phyloP scores from a whole-genome alignment of 306 rosid genomes.

The Begonia masoniana region DNA sequence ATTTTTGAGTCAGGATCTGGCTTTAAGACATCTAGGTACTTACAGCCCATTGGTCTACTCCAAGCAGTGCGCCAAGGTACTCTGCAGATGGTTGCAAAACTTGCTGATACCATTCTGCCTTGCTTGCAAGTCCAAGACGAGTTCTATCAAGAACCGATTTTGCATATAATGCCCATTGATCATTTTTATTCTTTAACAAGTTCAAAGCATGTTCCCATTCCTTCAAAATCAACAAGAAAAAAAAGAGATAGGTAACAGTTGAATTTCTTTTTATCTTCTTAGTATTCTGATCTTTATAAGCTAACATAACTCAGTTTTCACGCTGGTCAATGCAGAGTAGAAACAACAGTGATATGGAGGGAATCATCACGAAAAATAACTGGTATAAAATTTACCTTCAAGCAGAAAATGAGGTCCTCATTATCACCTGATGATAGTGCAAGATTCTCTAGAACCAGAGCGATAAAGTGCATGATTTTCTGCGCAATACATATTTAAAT shows the following conservation, averaged over 20 bases:
- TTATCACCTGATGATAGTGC: constrained; percentile 78
- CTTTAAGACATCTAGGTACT: constrained; percentile 11
- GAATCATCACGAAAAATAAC: neutral
- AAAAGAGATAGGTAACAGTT: constrained; percentile 10
- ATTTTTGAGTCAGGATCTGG: neutral
- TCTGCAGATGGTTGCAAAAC: constrained; percentile 92
- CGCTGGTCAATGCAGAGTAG: too few species aligned
- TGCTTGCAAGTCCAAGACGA: constrained; percentile 82
- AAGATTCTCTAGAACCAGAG: constrained; percentile 73
- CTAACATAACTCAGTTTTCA: too few species aligned
- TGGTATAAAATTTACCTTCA: constrained; percentile 45
- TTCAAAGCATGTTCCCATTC: constrained; percentile 77
- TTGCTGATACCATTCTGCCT: constrained; percentile 68
- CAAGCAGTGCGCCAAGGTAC: constrained; percentile 87
- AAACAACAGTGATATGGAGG: neutral
- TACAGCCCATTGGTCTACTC: constrained; percentile 89
- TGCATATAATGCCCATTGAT: constrained; percentile 79
- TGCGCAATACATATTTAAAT: constrained; percentile 33
- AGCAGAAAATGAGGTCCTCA: constrained; percentile 75
- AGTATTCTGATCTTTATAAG: neutral
- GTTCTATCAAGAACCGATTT: constrained; percentile 96
- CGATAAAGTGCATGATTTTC: constrained; percentile 78
- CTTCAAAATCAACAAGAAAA: constrained; percentile 34
- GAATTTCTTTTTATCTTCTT: neutral
- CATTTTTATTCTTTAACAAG: constrained; percentile 42